Evolutionary conservation across 2,329 filamentous ascomycete genomes (phyloP), one percentile per base, ranked within the genome.

Genomic region (Cordyceps farinosa): DNA sequence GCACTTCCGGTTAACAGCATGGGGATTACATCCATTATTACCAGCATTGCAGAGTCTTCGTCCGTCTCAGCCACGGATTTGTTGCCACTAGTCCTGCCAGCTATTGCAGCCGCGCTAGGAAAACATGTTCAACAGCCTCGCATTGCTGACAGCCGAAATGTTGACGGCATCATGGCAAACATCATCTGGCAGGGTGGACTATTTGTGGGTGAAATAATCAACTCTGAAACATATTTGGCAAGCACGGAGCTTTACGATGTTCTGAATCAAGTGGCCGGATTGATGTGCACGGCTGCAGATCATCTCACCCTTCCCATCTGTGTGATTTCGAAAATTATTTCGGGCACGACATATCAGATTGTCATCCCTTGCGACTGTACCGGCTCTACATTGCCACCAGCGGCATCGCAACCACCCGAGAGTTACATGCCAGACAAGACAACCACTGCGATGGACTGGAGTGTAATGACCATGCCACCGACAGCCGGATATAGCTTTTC

Each of bases 31-130:
- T 65, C 67, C 1, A 51, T 61, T 22, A 45, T 71, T 44, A 62
- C 66, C 11, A 52, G 63, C n/a, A 55, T 69, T 13, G 66, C 68
- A 22, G 45, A 36, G 13, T 56, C 69, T 30, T 44, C 30, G 3
- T 69, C 69, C 15, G 48, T 64, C 1, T 56, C 62, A 1, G 22
- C 62, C 8, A 36, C 65, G 9, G 61, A 65, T 2, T 36, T 67
- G 6, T 61, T 71, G 3, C 69, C 70, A 5, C 42, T 70, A 2
- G 58, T 71, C 13, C 64, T 72, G 51, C 68, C 69, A 32, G 70
- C 69, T 15, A 53, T 70, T 38, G 66, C 68, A 8, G 54, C 58
- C 7, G 66, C 63, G 27, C 44, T 70, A 7, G 67, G 68, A 2
- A 62, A 62, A 45, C 44, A 52, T 3, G 30, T 66, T 15, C 53